Evolutionary conservation across 345 rosid species (phyloP).

Genomic region (Trapa incisa): DNA sequence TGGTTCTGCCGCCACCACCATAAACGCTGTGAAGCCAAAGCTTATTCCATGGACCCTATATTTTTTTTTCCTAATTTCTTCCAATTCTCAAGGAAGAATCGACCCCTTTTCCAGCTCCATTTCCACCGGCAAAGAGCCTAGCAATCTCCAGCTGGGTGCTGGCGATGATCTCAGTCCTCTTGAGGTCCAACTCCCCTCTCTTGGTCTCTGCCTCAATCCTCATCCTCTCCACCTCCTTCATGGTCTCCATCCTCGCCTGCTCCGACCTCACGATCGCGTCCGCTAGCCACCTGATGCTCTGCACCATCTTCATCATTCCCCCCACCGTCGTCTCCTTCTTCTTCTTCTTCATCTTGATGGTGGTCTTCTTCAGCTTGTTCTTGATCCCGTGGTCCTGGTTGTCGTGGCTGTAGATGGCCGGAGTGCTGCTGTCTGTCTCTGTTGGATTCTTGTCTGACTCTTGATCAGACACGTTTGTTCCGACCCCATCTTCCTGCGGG

Average conservation of each 20-base stretch:
- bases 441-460: slow-evolving; percentile 36
- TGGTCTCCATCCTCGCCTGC: slow-evolving; percentile 74
- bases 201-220: slow-evolving; percentile 77
- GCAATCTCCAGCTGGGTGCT: slow-evolving; percentile 91
- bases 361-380: slow-evolving; percentile 9
- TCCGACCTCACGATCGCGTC: slow-evolving; percentile 78
- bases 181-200: slow-evolving; percentile 80
- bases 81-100: slow-evolving; percentile 84
- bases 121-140: slow-evolving; percentile 38
- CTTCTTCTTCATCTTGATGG: slow-evolving; percentile 17
- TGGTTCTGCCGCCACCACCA: no score
- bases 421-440: slow-evolving; percentile 84
- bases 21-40: no score
- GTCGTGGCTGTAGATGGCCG: slow-evolving; percentile 48
- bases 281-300: slow-evolving; percentile 75
- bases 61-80: slow-evolving; percentile 28
- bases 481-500: slow-evolving; percentile 48
- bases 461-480: slow-evolving; percentile 33
- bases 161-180: slow-evolving; percentile 81
- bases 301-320: slow-evolving; percentile 38
- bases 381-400: slow-evolving; percentile 23
- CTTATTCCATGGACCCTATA: no score
- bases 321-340: slow-evolving; percentile 20
- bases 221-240: slow-evolving; percentile 82
- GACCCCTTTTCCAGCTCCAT: slow-evolving; percentile 32